Percentiles rank a stretch among this genome's conserved stretches.
These are phyloP conservation scores for Tetrapisispora phaffii DNA, from an alignment of 805 yeast species.

Conservation along the genomic window DNA sequence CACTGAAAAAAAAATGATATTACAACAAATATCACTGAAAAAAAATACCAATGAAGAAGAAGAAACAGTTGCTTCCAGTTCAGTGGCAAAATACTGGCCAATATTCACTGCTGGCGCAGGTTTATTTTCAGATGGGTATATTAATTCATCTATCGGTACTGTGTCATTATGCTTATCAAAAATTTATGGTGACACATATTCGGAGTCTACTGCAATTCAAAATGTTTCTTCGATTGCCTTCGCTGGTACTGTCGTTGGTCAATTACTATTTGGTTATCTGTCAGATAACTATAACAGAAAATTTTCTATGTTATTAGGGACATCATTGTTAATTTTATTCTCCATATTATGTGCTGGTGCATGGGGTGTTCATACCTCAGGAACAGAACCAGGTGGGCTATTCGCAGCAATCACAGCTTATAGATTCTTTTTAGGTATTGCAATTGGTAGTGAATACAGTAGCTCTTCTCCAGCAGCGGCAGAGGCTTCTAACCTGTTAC, in stretches of 20 bases:
- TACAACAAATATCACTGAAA: neutral
- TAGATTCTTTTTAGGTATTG: conserved; percentile 81
- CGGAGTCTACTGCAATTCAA: conserved; percentile 56
- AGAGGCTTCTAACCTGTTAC: conserved; percentile 72
- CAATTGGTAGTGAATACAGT: conserved; percentile 93
- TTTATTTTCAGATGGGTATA: conserved; percentile 85
- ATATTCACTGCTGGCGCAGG: conserved; percentile 86
- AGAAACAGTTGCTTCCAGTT: neutral
- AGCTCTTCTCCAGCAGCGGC: conserved; percentile 90
- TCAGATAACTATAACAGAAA: conserved; percentile 78
- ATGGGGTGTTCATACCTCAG: conserved; percentile 62
- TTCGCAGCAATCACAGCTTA: conserved; percentile 75
- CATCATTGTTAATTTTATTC: conserved; percentile 63
- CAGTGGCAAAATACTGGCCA: conserved; percentile 52
- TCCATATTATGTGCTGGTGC: conserved; percentile 73
- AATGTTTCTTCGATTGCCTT: conserved; percentile 84
- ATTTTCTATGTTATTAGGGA: conserved; percentile 72
- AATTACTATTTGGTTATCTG: conserved; percentile 66
- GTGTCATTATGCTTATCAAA: conserved; percentile 59
- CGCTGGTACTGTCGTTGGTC: conserved; percentile 87
- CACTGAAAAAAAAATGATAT: neutral
- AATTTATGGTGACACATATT: conserved; percentile 56
- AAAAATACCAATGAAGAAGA: neutral
- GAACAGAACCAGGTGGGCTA: conserved; percentile 53
- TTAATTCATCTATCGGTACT: conserved; percentile 73